Evolutionary conservation across 2,329 filamentous ascomycete genomes (phyloP), one percentile per base, ranked within the genome.

Genomic region (Pseudogymnoascus sp.): DNA sequence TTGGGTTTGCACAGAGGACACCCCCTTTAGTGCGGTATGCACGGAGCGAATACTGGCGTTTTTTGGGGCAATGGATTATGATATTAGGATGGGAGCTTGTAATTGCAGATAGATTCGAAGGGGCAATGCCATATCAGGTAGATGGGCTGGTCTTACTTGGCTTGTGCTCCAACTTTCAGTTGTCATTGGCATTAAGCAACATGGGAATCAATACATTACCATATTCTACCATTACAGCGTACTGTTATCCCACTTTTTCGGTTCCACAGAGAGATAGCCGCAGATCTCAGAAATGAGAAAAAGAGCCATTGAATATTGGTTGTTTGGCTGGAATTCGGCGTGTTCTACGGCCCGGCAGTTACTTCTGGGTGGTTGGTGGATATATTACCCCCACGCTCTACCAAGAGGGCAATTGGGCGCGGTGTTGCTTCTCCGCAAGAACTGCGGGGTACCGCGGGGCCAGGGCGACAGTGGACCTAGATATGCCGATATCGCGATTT

Each of bases 401-500:
- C 47, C 28, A 6, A 20, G 9, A 32, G 18, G 47, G 16, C 43
- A 7, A 32, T 54, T 28, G 47, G 39, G 41, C n/a, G 6, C 47
- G 28, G 47, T 22, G 47, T 54, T 54, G 28, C 22, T 8, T 54
- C 28, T 54, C 47, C 47, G 47, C 47, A 30, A 28, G 28, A 2
- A 50, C n/a, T 54, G 47, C 47, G 47, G 47, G 47, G 47, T 28
- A 54, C 20, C 28, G 47, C 16, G 28, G 47, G 47, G 47, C 30
- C 7, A 32, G 30, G 30, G 43, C 14, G 9, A 54, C 16, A 20
- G 47, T 54, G 28, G 11, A 32, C 47, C 47, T 16, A 54, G 32
- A 32, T 54, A n/a, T 54, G 47, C 47, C 28, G 47, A 54, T 54
- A 54, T 54, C 47, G 47, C 47, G 47, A 12, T 34, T 54, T 14